A percentile compares a stretch with the other conserved stretches of the same genome.
Conservation (phyloP, 73 alveolate genomes). For the Paramecium octaurelia region DNA sequence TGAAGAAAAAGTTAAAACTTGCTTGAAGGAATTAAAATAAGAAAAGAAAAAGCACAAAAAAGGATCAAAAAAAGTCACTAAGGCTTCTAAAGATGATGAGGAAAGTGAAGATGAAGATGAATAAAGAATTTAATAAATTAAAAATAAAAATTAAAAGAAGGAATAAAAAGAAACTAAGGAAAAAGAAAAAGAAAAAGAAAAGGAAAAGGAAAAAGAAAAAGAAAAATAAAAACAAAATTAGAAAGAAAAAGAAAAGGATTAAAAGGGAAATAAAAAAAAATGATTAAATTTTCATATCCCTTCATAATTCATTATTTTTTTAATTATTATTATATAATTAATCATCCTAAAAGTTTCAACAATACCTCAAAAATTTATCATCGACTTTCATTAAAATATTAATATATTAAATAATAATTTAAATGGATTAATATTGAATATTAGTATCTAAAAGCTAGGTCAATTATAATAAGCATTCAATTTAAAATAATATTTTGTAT, state of each 20-base stretch:
- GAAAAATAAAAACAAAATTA: background rate
- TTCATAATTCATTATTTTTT: background rate
- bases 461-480: no score
- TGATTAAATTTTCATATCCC: background rate
- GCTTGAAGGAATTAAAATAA: background rate
- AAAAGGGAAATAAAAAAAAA: background rate
- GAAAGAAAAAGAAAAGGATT: background rate
- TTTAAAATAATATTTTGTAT: no score
- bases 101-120: slow-evolving; percentile 21
- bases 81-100: background rate
- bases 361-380: no score
- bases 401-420: no score
- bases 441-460: no score
- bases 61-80: background rate
- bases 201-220: background rate
- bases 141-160: background rate
- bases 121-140: background rate
- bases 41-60: background rate
- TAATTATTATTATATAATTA: background rate
- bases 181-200: background rate
- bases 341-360: background rate
- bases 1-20: background rate
- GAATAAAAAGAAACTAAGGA: background rate
- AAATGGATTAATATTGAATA: no score
- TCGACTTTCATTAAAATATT: no score